phyloP scores from a whole-genome alignment of 352 stramenopile genomes.

The Phytophthora fragariaefolia region DNA sequence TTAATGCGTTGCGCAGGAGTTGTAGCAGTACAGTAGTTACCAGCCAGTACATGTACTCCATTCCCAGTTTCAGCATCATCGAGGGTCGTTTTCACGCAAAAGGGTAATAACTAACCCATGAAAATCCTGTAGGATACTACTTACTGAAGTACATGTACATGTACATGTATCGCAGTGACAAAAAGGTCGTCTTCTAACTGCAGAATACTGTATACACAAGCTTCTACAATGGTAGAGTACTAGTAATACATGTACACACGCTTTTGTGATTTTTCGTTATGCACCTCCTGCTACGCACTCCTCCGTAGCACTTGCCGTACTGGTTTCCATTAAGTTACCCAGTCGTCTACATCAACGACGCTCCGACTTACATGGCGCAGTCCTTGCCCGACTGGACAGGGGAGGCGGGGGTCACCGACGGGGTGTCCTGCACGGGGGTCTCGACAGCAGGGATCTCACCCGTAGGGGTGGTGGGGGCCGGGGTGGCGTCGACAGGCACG shows the following conservation, averaged over 20 bases:
- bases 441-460: conserved; percentile 16
- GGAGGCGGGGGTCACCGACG: conserved; percentile 22
- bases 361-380: conserved; percentile 33
- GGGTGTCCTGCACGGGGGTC: conserved; percentile 18
- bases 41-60: too few relatives aligned
- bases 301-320: conserved; percentile 15
- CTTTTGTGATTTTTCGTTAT: conserved; percentile 37
- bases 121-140: too few relatives aligned
- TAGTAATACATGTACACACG: conserved; percentile 33
- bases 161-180: too few relatives aligned
- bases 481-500: conserved; percentile 12
- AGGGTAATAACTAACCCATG: too few relatives aligned
- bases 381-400: conserved; percentile 30
- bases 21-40: too few relatives aligned
- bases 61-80: too few relatives aligned
- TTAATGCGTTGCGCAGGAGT: conserved; percentile 1
- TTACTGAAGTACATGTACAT: too few relatives aligned
- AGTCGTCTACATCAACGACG: conserved; percentile 29
- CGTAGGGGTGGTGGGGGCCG: background rate
- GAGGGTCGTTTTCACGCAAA: too few relatives aligned
- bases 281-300: conserved; percentile 29
- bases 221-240: background rate
- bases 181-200: too few relatives aligned
- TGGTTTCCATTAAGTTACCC: conserved; percentile 13
- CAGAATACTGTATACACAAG: background rate